Percentiles rank a stretch among this genome's conserved stretches.
These are phyloP conservation scores for Aspergillus ostianus DNA, from an alignment of 495 filamentous ascomycete species.

Conservation along the genomic window DNA sequence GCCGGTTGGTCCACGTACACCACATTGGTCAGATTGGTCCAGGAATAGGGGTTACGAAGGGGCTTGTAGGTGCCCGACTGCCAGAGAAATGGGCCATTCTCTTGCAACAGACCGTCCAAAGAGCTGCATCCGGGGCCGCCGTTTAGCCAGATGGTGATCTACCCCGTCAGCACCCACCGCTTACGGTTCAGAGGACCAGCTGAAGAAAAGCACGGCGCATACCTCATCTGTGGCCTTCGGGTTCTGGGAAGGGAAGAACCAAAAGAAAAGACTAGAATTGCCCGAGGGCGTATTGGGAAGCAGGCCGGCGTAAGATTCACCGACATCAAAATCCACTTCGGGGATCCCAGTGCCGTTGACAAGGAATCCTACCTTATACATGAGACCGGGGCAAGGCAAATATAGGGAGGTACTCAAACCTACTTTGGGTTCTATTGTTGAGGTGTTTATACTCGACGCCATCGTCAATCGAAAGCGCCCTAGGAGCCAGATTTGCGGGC, in stretches of 20 bases:
- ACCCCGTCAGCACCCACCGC: not conserved
- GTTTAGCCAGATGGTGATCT: conserved; percentile 38
- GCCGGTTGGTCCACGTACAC: conserved; percentile 46
- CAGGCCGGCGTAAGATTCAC: conserved; percentile 73
- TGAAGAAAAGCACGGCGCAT: conserved; percentile 25
- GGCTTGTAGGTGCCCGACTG: conserved; percentile 4
- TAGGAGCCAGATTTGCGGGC: not conserved
- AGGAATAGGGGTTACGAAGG: conserved; percentile 34
- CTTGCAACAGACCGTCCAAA: conserved; percentile 54
- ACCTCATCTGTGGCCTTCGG: conserved; percentile 59
- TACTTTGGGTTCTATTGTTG: not conserved
- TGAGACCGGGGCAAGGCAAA: not conserved
- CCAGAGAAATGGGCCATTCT: not conserved
- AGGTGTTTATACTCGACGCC: not conserved
- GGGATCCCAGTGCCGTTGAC: conserved; percentile 69
- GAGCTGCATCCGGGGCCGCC: conserved; percentile 69
- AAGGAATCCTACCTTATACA: conserved; percentile 45
- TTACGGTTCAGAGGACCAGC: not conserved
- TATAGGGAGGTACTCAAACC: not conserved
- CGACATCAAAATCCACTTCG: conserved; percentile 72
- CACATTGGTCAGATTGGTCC: conserved; percentile 40
- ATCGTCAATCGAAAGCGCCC: not conserved
- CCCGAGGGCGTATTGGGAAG: conserved; percentile 59
- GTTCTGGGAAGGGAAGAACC: conserved; percentile 70
- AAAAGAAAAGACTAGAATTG: conserved; percentile 66